Evolutionary conservation across 2,329 filamentous ascomycete genomes (phyloP), one percentile per base, ranked within the genome.

Genomic region (Pyricularia grisea): DNA sequence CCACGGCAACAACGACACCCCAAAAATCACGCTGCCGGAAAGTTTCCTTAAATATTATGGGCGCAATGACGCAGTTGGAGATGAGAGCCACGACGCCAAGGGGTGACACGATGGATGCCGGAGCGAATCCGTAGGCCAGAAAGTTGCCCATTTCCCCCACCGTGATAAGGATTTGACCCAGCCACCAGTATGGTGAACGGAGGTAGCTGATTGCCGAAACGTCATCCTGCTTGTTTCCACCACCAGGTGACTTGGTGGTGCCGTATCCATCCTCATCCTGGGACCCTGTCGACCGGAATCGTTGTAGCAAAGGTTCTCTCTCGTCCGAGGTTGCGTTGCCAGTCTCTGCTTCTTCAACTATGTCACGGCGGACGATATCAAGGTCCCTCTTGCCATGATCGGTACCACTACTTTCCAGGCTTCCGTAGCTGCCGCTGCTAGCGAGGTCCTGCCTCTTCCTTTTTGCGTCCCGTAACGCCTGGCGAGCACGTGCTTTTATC

Each of bases 81-180:
- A 99, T 90, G 71, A 99, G 83, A 2, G 95, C 95, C 14, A 99
- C 95, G n/a, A 99, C 95, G 11, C 95, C 95, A 6, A 99, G 84
- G 0, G 95, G 95, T 42, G 94, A 97, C 61, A 99, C 95, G 74
- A 99, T 97, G 17, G 95, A 98, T 9, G 95, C 95, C 3, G 95
- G 95, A 33, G 95, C 95, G 77, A 99, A 99, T 28, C 95, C 95
- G 76, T 99, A 99, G 0, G 95, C 95, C 72, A 99, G 82, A 76
- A 99, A 99, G 78, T 99, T 99, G 67, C 95, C 95, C 76, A 92
- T 90, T 81, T 99, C 95, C 69, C 95, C 95, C 28, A 97, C 81
- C 0, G 90, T 93, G 87, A 99, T 99, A 70, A 99, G 84, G 20
- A 96, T 86, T 73, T 98, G 94, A 25, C 95, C 95, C 36, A 90